These are phyloP conservation scores for Yamadazyma sp. DNA, from an alignment of 805 yeast genomes.

Conservation along the genomic window DNA sequence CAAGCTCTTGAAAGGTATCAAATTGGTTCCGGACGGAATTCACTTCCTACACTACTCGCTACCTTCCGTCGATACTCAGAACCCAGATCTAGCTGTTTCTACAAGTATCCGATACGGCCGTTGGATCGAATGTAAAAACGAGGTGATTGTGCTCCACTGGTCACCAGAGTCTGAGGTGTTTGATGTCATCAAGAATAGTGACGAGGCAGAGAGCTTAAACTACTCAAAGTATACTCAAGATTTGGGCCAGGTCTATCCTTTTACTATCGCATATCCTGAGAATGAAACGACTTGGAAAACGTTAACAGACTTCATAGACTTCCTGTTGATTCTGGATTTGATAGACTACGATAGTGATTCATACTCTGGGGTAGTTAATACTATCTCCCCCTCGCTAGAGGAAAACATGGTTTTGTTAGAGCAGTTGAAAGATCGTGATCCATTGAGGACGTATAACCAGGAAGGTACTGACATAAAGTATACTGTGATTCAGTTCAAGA, in stretches of 20 bases:
- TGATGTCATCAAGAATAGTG: slow-evolving; percentile 13
- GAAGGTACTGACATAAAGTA: slow-evolving; percentile 37
- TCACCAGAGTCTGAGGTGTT: slow-evolving; percentile 21
- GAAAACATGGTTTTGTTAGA: slow-evolving; percentile 45
- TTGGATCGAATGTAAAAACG: slow-evolving; percentile 41
- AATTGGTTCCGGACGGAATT: slow-evolving; percentile 48
- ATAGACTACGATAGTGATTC: slow-evolving; percentile 6
- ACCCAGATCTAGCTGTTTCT: slow-evolving; percentile 3
- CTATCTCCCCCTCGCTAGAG: slow-evolving; percentile 50
- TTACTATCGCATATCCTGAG: slow-evolving; percentile 43
- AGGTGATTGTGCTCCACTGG: slow-evolving; percentile 39
- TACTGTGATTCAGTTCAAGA: slow-evolving; percentile 42
- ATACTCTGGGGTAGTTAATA: slow-evolving; percentile 31
- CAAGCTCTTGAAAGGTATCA: slow-evolving; percentile 48
- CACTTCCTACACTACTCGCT: slow-evolving; percentile 57
- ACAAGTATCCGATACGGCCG: slow-evolving; percentile 32
- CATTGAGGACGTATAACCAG: background rate
- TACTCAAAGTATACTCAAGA: slow-evolving; percentile 22
- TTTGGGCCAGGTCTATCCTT: slow-evolving; percentile 26
- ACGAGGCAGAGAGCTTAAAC: slow-evolving; percentile 29
- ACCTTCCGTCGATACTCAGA: slow-evolving; percentile 9
- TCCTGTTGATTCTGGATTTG: slow-evolving; percentile 24
- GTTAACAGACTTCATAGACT: slow-evolving; percentile 20
- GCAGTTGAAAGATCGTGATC: slow-evolving; percentile 25
- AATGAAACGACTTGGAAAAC: slow-evolving; percentile 13